phyloP scores from a whole-genome alignment of 805 yeast genomes.

The Candida dajiaensis region DNA sequence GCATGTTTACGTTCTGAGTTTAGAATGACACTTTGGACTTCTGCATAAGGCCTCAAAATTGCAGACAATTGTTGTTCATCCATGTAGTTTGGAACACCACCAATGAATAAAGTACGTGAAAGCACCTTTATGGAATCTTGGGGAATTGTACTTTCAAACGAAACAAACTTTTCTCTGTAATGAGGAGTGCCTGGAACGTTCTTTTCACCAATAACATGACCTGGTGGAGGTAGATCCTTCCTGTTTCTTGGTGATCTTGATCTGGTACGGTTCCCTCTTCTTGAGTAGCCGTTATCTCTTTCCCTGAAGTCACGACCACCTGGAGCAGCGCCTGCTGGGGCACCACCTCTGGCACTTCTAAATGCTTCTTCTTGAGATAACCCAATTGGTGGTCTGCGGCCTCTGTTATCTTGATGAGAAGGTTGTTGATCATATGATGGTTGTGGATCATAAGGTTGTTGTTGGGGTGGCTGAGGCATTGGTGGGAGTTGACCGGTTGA shows the following conservation, averaged over 20 bases:
- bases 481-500: slow-evolving; percentile 23
- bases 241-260: slow-evolving; percentile 26
- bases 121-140: slow-evolving; percentile 75
- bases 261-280: slow-evolving; percentile 20
- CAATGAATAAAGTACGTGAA: slow-evolving; percentile 88
- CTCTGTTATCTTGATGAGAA: slow-evolving; percentile 5
- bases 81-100: slow-evolving; percentile 86
- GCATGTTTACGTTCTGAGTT: slow-evolving; percentile 92
- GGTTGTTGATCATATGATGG: slow-evolving; percentile 3
- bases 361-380: slow-evolving; percentile 24
- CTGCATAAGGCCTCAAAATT: slow-evolving; percentile 78
- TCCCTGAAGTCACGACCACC: slow-evolving; percentile 12
- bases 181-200: slow-evolving; percentile 70
- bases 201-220: slow-evolving; percentile 46
- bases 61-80: slow-evolving; percentile 65
- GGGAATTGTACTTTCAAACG: slow-evolving; percentile 66
- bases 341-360: slow-evolving; percentile 19
- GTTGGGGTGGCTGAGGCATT: slow-evolving; percentile 18
- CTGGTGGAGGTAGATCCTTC: slow-evolving; percentile 20
- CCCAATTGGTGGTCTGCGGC: slow-evolving; percentile 9
- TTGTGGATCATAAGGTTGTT: slow-evolving; percentile 9
- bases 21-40: slow-evolving; percentile 84
- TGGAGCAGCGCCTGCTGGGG: slow-evolving; percentile 8
- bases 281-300: slow-evolving; percentile 12
- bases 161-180: slow-evolving; percentile 68